Conservation (phyloP, 306 rosid genomes). For the Pterocarpus santalinus region DNA sequence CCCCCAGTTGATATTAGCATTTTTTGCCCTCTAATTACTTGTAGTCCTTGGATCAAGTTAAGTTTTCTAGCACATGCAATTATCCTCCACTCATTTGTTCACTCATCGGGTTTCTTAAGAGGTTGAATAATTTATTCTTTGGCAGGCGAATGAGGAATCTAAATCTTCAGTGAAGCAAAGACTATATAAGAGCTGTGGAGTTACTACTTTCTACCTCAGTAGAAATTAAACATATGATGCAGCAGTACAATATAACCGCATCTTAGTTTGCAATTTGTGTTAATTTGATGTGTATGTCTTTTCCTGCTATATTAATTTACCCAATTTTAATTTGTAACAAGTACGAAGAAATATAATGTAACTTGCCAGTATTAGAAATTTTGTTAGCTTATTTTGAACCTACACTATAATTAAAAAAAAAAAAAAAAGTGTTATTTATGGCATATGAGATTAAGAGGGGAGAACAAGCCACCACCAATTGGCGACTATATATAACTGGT, state of each 20-base stretch:
- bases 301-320: constrained; percentile 8
- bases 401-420: neutral
- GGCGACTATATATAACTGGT: constrained; percentile 23
- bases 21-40: constrained; percentile 28
- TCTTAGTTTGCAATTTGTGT: constrained; percentile 39
- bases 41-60: constrained; percentile 49
- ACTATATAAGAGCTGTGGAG: neutral
- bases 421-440: neutral
- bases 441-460: neutral
- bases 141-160: constrained; percentile 72
- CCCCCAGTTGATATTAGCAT: too few species aligned
- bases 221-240: constrained; percentile 7
- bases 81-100: neutral
- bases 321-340: constrained; percentile 38
- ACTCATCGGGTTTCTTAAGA: constrained; percentile 5
- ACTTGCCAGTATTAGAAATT: neutral
- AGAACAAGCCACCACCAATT: neutral
- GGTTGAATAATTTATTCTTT: neutral
- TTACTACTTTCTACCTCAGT: constrained; percentile 14
- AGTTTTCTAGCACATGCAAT: constrained; percentile 42
- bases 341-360: constrained; percentile 24
- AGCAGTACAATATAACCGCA: constrained; percentile 1
- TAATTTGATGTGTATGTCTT: constrained; percentile 1
- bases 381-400: neutral
- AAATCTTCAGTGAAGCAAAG: constrained; percentile 54